Evolutionary conservation across 352 stramenopile genomes (phyloP).

Genomic region (Pythium grandisporangium): DNA sequence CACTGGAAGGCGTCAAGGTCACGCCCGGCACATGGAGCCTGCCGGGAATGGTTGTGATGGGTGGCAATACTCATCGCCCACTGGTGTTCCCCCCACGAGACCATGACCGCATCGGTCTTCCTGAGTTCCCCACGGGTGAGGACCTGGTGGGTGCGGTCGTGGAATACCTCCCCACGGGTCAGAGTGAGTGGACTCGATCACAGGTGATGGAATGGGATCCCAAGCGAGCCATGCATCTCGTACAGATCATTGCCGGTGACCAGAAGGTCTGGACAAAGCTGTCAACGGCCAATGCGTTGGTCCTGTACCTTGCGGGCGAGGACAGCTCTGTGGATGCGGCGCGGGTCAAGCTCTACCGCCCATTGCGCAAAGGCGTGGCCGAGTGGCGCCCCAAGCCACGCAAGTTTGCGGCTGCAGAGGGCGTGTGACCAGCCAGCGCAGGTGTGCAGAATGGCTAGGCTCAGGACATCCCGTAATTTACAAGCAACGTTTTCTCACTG

Average conservation of each 20-base stretch:
- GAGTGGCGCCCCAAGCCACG: slow-evolving; percentile 72
- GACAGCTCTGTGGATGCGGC: slow-evolving; percentile 44
- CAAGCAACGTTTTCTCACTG: too few relatives aligned
- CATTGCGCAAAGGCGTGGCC: slow-evolving; percentile 30
- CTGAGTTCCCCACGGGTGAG: slow-evolving; percentile 36
- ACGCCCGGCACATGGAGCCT: slow-evolving; percentile 26
- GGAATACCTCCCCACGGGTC: slow-evolving; percentile 57
- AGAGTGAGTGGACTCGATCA: slow-evolving; percentile 64
- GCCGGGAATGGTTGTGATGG: slow-evolving; percentile 28
- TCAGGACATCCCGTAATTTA: too few relatives aligned
- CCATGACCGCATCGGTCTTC: slow-evolving; percentile 30
- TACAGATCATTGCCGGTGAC: slow-evolving; percentile 43
- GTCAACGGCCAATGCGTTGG: slow-evolving; percentile 41
- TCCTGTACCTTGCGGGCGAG: slow-evolving; percentile 56
- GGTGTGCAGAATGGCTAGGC: too few relatives aligned
- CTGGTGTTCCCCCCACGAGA: slow-evolving; percentile 33
- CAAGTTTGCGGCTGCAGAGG: slow-evolving; percentile 26
- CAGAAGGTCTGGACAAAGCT: slow-evolving; percentile 60
- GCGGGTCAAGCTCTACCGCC: slow-evolving; percentile 52
- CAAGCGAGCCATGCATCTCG: slow-evolving; percentile 50
- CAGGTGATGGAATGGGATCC: slow-evolving; percentile 62
- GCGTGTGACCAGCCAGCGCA: not conserved
- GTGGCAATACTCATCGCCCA: slow-evolving; percentile 29
- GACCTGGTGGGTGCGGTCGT: slow-evolving; percentile 57
- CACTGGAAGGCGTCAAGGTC: slow-evolving; percentile 21